Evolutionary conservation across 2,329 filamentous ascomycete genomes (phyloP).

Genomic region (Chrysoporthe austroafricana): DNA sequence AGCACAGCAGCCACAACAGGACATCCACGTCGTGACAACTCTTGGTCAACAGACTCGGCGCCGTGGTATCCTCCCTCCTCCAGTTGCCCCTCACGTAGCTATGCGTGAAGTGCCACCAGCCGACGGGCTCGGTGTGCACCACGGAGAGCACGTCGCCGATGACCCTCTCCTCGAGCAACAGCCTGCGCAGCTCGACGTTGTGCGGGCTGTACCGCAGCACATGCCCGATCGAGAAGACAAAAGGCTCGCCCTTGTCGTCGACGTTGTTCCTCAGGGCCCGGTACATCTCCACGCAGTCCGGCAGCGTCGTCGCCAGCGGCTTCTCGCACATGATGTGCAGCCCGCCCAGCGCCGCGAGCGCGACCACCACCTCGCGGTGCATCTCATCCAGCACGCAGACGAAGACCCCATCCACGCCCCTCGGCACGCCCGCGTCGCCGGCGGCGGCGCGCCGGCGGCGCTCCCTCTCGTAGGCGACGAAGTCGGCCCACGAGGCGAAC

Average conservation of each 20-base stretch:
- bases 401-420: conserved; percentile 65
- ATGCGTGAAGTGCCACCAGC: conserved; percentile 95
- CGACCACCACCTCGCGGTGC: conserved; percentile 80
- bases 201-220: conserved; percentile 93
- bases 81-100: conserved; percentile 94
- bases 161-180: conserved; percentile 73
- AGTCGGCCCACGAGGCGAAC: conserved; percentile 76
- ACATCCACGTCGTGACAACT: conserved; percentile 97
- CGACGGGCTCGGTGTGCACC: conserved; percentile 91
- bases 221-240: conserved; percentile 88
- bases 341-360: conserved; percentile 66
- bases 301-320: conserved; percentile 78
- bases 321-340: conserved; percentile 96
- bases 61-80: conserved; percentile 78
- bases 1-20: conserved; percentile 86
- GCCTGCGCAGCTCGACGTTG: conserved; percentile 79
- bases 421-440: conserved; percentile 50
- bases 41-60: conserved; percentile 86
- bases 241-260: conserved; percentile 34
- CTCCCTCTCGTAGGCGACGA: conserved; percentile 70
- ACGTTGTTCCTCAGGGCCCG: conserved; percentile 52
- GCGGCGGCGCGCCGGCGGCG: conserved; percentile 59
- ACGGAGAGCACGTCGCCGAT: conserved; percentile 86
- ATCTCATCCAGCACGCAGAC: conserved; percentile 82
- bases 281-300: conserved; percentile 79